Conservation (phyloP, 2,329 filamentous ascomycete species). For the Colletotrichum kahawae region DNA sequence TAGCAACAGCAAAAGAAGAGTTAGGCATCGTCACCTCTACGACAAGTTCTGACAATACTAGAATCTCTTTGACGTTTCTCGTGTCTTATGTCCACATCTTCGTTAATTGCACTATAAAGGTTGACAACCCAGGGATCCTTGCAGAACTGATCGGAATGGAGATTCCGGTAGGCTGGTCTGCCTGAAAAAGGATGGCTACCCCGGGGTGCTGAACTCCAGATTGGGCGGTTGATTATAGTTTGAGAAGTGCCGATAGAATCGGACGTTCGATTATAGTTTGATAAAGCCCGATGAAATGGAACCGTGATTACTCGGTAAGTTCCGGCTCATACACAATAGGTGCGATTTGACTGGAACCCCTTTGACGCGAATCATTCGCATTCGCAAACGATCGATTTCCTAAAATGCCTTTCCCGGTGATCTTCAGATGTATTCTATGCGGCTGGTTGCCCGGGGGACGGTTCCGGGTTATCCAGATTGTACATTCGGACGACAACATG, state of each 20-base stretch:
- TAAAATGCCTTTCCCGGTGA: not conserved
- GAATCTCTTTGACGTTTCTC: not conserved
- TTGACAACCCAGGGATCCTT: not conserved
- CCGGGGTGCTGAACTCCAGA: not conserved
- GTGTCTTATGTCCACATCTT: not conserved
- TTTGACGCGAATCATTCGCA: not conserved
- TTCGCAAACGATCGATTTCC: not conserved
- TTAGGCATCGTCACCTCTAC: not conserved
- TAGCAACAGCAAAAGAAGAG: not conserved
- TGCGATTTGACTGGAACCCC: not conserved
- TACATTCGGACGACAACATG: not conserved
- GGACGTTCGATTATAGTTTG: not conserved
- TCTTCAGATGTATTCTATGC: not conserved
- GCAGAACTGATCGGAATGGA: not conserved
- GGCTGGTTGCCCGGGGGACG: accelerated
- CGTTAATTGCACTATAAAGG: not conserved
- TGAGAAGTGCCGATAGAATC: not conserved
- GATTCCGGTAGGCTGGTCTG: not conserved
- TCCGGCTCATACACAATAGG: not conserved
- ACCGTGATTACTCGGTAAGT: not conserved
- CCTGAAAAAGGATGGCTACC: not conserved
- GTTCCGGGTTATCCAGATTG: accelerated
- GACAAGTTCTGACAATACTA: not conserved
- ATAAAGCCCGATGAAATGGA: not conserved
- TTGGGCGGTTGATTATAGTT: not conserved